Percentiles rank a stretch among this genome's conserved stretches.
Conservation (phyloP, 1,139 yeast species). For the Sugiyamaella pinicola region DNA sequence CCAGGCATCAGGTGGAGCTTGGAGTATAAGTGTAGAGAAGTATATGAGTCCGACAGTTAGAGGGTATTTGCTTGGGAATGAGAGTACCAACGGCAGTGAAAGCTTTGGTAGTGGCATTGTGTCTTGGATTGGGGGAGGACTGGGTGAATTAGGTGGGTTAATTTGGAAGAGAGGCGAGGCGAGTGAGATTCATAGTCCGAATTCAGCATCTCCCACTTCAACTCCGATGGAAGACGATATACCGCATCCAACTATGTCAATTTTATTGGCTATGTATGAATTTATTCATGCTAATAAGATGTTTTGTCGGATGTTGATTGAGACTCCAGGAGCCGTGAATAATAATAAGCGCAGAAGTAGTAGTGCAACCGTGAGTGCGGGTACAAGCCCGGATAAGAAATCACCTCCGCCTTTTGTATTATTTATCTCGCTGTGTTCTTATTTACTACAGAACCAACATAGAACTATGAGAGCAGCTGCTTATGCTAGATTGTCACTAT, state of each 20-base stretch:
- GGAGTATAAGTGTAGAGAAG: constrained; percentile 34
- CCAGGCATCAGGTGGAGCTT: constrained; percentile 36
- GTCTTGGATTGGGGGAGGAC: constrained; percentile 26
- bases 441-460: constrained; percentile 40
- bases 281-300: constrained; percentile 43
- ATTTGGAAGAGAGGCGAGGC: constrained; percentile 5
- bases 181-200: background rate
- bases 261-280: constrained; percentile 43
- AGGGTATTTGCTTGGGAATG: constrained; percentile 10
- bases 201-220: background rate
- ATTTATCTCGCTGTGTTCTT: constrained; percentile 41
- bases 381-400: background rate
- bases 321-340: constrained; percentile 27
- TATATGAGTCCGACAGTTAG: constrained; percentile 23
- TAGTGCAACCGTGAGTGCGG: constrained; percentile 1
- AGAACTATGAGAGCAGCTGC: constrained; percentile 34
- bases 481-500: constrained; percentile 40
- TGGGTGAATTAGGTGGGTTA: constrained; percentile 9
- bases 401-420: constrained; percentile 32
- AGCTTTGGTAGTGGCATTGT: constrained; percentile 23
- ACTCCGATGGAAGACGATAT: constrained; percentile 20
- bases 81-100: background rate
- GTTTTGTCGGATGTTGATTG: constrained; percentile 39
- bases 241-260: constrained; percentile 36
- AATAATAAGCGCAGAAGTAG: background rate